Evolutionary conservation across 345 rosid genomes (phyloP).

Genomic region (Pelargonium nanum): DNA sequence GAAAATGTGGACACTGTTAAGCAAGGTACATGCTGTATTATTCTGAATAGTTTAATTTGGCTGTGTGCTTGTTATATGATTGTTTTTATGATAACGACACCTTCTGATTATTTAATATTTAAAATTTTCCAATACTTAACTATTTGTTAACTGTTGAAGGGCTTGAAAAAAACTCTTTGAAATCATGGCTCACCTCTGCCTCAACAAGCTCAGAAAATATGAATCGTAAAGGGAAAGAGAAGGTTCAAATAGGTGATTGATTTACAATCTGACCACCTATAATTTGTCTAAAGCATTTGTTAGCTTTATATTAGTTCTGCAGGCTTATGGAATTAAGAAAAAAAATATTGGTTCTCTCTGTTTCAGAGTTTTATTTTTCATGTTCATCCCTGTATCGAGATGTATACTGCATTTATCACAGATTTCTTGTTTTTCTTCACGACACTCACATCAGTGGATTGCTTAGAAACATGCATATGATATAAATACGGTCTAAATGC

Average conservation of each 20-base stretch:
- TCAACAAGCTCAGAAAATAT: conserved; percentile 27
- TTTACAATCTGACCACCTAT: not conserved
- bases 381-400: not conserved
- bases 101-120: not conserved
- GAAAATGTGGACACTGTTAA: conserved; percentile 50
- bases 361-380: too few relatives aligned
- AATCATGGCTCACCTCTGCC: conserved; percentile 63
- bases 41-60: conserved; percentile 3
- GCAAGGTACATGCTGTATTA: conserved; percentile 34
- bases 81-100: not conserved
- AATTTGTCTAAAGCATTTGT: not conserved
- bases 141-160: conserved; percentile 23
- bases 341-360: not conserved
- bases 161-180: conserved; percentile 36
- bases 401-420: not conserved
- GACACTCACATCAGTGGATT: not conserved
- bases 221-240: conserved; percentile 17
- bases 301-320: not conserved
- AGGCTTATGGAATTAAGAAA: not conserved
- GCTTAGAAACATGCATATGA: not conserved
- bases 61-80: not conserved
- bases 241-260: conserved; percentile 31
- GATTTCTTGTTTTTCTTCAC: not conserved
- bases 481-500: too few relatives aligned
- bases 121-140: conserved; percentile 7